Conservation (phyloP, 2,329 filamentous ascomycete genomes). For the Geoglossum cookeanum region DNA sequence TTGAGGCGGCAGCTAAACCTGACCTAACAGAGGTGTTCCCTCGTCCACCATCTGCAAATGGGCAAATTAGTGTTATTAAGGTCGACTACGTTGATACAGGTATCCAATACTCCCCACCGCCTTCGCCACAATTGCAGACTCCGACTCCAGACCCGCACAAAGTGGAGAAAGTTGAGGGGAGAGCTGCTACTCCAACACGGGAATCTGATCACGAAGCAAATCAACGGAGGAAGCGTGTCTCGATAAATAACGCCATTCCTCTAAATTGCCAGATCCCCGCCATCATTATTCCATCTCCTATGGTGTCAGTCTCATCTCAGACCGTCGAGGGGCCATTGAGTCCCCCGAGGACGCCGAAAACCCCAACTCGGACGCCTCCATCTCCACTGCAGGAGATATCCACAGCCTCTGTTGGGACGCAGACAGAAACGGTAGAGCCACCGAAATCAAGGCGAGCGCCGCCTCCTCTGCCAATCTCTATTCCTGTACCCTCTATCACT, state of each 20-base stretch:
- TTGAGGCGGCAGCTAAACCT: not conserved
- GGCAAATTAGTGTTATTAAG: not conserved
- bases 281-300: constrained; percentile 9
- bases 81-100: constrained; percentile 49
- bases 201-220: constrained; percentile 52
- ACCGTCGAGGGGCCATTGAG: not conserved
- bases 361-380: constrained; percentile 4
- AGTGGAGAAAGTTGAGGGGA: not conserved
- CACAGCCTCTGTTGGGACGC: constrained; percentile 8
- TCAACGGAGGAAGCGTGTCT: constrained; percentile 50
- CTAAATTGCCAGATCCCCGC: not conserved
- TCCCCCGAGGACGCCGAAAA: constrained; percentile 2
- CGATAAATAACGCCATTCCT: constrained; percentile 18
- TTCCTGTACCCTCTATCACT: constrained; percentile 63
- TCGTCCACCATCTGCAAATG: not conserved
- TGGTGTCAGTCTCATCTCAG: constrained; percentile 4
- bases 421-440: constrained; percentile 37
- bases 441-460: constrained; percentile 33
- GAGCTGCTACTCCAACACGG: constrained; percentile 6
- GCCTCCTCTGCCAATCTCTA: constrained; percentile 23
- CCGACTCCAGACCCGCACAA: not conserved
- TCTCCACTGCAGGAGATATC: constrained; percentile 7
- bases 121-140: constrained; percentile 37
- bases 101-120: constrained; percentile 66
- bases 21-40: not conserved